Percentiles rank a stretch among this genome's conserved stretches.
Evolutionary conservation across 495 filamentous ascomycete species (phyloP).

Genomic region (Neurospora terricola): DNA sequence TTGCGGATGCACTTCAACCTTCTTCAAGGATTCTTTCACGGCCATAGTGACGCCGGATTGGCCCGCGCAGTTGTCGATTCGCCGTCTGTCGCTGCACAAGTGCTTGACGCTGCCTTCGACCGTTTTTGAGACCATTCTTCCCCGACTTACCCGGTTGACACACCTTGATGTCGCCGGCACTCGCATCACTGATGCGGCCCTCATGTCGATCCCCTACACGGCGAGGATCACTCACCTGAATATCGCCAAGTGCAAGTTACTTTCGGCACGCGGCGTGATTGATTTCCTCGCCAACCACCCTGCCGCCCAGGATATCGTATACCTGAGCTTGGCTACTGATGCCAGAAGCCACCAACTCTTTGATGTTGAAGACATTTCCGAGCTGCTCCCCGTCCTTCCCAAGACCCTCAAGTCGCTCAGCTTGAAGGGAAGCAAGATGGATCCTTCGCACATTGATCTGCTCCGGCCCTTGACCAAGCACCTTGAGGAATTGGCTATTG

Average conservation of each 20-base stretch:
- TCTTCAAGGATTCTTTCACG: slow-evolving; percentile 53
- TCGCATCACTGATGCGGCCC: slow-evolving; percentile 61
- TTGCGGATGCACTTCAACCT: slow-evolving; percentile 63
- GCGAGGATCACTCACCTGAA: slow-evolving; percentile 74
- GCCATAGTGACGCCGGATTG: slow-evolving; percentile 27
- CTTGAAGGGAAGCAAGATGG: slow-evolving; percentile 65
- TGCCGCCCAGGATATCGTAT: slow-evolving; percentile 56
- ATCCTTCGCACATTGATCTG: slow-evolving; percentile 49
- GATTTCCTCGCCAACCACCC: slow-evolving; percentile 67
- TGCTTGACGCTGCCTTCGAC: slow-evolving; percentile 63
- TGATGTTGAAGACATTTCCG: slow-evolving; percentile 51
- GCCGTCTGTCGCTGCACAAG: slow-evolving; percentile 69
- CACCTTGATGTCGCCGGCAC: slow-evolving; percentile 78
- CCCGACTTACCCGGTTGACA: slow-evolving; percentile 58
- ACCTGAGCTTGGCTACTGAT: slow-evolving; percentile 67
- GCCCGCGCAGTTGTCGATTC: slow-evolving; percentile 47
- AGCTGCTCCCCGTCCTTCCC: slow-evolving; percentile 60
- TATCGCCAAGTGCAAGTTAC: slow-evolving; percentile 61
- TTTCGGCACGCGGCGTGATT: slow-evolving; percentile 58
- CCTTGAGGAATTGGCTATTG: slow-evolving; percentile 69
- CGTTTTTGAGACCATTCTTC: slow-evolving; percentile 60
- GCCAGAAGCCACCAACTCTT: slow-evolving; percentile 64
- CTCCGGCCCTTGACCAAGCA: slow-evolving; percentile 68
- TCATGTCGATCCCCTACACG: slow-evolving; percentile 59
- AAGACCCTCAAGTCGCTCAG: slow-evolving; percentile 62